Conservation (phyloP, 108 stramenopile genomes). For the Hondaea fermentalgiana region DNA sequence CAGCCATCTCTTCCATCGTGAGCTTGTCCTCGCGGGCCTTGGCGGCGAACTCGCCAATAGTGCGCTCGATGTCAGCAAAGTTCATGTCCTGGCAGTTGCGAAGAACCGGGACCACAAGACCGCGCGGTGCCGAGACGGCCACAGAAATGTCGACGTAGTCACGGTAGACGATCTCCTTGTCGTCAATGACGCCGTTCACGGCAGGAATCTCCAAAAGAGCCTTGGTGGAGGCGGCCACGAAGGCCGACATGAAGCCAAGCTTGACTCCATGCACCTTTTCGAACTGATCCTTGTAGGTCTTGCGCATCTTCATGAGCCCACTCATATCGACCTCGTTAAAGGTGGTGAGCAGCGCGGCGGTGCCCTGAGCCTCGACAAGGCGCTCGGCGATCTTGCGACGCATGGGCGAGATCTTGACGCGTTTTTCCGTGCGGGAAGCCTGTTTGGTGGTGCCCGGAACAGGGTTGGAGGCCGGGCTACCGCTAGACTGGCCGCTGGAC, state of each 20-base stretch:
- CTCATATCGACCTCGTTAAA: constrained; percentile 99
- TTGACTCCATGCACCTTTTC: constrained; percentile 91
- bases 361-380: constrained; percentile 96
- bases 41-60: constrained; percentile 82
- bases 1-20: constrained; percentile 96
- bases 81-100: constrained; percentile 91
- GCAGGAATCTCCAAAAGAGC: constrained; percentile 85
- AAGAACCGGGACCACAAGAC: constrained; percentile 94
- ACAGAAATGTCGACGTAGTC: constrained; percentile 94
- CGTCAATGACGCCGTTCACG: constrained; percentile 97
- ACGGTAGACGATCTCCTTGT: constrained; percentile 96
- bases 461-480: neutral
- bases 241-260: constrained; percentile 96
- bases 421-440: constrained; percentile 67
- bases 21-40: constrained; percentile 69
- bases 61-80: constrained; percentile 92
- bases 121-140: constrained; percentile 88
- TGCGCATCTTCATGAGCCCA: constrained; percentile 86
- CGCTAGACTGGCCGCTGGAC: neutral
- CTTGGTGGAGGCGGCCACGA: constrained; percentile 88
- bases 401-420: constrained; percentile 99
- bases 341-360: constrained; percentile 97
- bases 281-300: constrained; percentile 88
- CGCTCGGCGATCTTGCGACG: constrained; percentile 88
- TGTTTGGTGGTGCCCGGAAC: neutral